A percentile compares a stretch with the other conserved stretches of the same genome.
Evolutionary conservation across 1,139 yeast species (phyloP).

Genomic region (Kodamaea anthophila): DNA sequence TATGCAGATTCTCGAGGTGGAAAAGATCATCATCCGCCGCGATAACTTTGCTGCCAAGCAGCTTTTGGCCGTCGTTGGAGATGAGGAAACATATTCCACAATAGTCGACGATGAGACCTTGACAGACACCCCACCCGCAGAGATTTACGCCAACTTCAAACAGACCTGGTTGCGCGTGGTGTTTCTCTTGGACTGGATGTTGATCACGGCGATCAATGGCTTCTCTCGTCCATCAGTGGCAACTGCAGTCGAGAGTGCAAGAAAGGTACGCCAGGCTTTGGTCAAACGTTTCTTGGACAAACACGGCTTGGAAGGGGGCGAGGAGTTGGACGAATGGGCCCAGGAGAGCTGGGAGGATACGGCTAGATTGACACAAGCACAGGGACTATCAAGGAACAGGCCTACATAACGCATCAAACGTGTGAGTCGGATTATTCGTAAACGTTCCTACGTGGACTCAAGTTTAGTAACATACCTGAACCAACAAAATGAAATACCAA

Average conservation of each 20-base stretch:
- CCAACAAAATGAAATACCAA: no score
- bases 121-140: no score
- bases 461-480: no score
- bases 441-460: no score
- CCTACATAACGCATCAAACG: no score
- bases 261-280: neutral
- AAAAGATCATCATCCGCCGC: conserved; percentile 4
- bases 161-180: conserved; percentile 21
- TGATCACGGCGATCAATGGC: conserved; percentile 10
- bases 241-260: conserved; percentile 2
- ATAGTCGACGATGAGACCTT: conserved; percentile 20
- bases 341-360: no score
- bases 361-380: no score
- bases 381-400: no score
- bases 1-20: conserved; percentile 10
- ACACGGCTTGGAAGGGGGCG: no score
- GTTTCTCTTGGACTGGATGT: conserved; percentile 18
- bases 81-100: conserved; percentile 12
- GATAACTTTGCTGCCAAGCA: neutral
- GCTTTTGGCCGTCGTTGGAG: conserved; percentile 1
- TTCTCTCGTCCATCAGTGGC: no score
- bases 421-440: no score
- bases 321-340: no score
- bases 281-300: neutral
- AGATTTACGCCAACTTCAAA: conserved; percentile 13